Base-by-base conservation (phyloP, 2,329 filamentous ascomycete genomes). In the Colletotrichum eleusines region DNA sequence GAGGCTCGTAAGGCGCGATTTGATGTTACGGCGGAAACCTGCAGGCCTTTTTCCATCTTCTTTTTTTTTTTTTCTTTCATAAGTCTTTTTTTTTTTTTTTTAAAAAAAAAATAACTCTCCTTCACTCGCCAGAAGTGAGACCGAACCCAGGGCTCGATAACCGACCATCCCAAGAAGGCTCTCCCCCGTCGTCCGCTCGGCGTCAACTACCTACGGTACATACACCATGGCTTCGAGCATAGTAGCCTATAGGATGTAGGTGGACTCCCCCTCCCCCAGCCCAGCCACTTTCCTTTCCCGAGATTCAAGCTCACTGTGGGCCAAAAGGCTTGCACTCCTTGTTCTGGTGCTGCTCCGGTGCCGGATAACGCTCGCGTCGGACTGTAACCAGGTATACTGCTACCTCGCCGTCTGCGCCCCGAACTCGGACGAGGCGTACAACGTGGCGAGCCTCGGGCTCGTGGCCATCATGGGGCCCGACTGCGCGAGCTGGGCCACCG, bases 391-490 rank as follows among this genome's bases (percentile, higher is more conserved):
- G 7, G 40, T 63, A 18, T 42, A 57, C 23, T 68, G 65, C 11
- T 31, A 50, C n/a, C 50, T 68, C 9, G 53, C 65, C 9, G 65
- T 68, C 12, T 68, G 65, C 50, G 65, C 65, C 5, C 6, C 59
- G 3, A 57, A 68, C n/a, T 18, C 59, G 5, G 59, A 63, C 23
- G 65, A 63, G 14, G 65, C 65, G 26, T 68, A 31, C 28, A 50
- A 68, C 23, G 59, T 46, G 42, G 65, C 65, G 12, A 68, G 65
- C 40, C 65, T 68, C 12, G 65, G 65, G 7, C 50, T 68, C 5
- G 51, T 63, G 5, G 59, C 28, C 20, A 68, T 68, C 9, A 68
- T 68, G 65, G 65, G 65, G 5, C 65, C 65, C 5, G 65, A 68
- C 60, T 68, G 65, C 60, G 65, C 59, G 6, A 50, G 65, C 40